These are phyloP conservation scores for Evernia prunastri DNA, from an alignment of 495 filamentous ascomycete species.

Conservation along the genomic window DNA sequence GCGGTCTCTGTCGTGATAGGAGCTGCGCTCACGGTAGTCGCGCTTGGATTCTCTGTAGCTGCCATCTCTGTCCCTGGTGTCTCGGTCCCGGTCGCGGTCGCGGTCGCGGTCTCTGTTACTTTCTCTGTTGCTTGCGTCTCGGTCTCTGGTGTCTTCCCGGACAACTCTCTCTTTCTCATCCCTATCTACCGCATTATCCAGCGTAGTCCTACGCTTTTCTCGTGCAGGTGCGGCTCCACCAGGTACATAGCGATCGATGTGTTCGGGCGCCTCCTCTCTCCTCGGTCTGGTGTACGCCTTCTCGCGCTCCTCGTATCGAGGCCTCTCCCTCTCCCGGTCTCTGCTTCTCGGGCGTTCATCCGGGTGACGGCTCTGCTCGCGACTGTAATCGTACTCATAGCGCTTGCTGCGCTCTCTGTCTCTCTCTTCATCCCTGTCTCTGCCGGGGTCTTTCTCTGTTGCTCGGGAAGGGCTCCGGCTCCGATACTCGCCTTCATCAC, in stretches of 20 bases:
- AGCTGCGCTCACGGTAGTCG: conserved; percentile 14
- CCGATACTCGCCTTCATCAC: conserved; percentile 17
- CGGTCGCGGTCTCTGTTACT: conserved; percentile 32
- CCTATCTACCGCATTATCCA: conserved; percentile 24
- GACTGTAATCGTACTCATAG: conserved; percentile 18
- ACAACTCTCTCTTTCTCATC: conserved; percentile 17
- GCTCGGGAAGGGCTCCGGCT: conserved; percentile 14
- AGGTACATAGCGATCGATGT: conserved; percentile 49
- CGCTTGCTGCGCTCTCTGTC: conserved; percentile 19
- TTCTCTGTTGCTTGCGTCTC: conserved; percentile 21
- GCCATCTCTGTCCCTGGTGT: neutral
- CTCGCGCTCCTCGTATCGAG: conserved; percentile 15
- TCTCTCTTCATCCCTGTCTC: conserved; percentile 30
- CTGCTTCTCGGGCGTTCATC: conserved; percentile 19
- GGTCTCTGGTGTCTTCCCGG: conserved; percentile 12
- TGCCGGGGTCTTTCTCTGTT: conserved; percentile 18
- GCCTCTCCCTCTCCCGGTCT: conserved; percentile 14
- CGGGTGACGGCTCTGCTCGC: conserved; percentile 6
- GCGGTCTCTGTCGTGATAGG: conserved; percentile 14
- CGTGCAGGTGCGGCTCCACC: conserved; percentile 15
- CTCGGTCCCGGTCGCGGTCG: too few species aligned
- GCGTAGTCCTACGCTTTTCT: conserved; percentile 22
- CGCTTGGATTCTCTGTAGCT: conserved; percentile 3
- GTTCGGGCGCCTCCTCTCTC: conserved; percentile 20
- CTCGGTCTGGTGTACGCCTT: conserved; percentile 14